Evolutionary conservation across 2,329 filamentous ascomycete genomes (phyloP).

Genomic region (Aaosphaeria arxii): DNA sequence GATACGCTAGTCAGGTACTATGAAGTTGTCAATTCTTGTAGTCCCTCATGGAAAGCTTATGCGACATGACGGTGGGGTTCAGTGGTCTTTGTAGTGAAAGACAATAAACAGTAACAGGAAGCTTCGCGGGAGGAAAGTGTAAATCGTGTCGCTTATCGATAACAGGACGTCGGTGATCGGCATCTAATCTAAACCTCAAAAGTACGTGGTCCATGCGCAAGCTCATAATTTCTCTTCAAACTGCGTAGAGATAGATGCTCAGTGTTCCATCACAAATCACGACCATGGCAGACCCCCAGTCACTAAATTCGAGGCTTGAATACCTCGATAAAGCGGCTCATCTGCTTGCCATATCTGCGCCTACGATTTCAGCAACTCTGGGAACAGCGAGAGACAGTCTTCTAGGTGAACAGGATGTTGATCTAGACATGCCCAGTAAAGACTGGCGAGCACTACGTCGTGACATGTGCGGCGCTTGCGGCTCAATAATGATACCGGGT

Average conservation of each 20-base stretch:
- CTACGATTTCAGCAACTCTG: slow-evolving; percentile 30
- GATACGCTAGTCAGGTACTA: too few relatives aligned
- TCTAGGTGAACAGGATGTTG: slow-evolving; percentile 20
- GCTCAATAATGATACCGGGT: slow-evolving; percentile 35
- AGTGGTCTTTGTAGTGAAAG: too few relatives aligned
- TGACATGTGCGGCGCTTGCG: slow-evolving; percentile 37
- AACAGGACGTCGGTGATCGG: too few relatives aligned
- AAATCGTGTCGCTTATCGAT: too few relatives aligned
- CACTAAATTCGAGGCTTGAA: slow-evolving; percentile 13
- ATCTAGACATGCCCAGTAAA: slow-evolving; percentile 21
- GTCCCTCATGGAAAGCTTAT: neutral
- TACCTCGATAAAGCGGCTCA: slow-evolving; percentile 36
- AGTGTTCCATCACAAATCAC: neutral
- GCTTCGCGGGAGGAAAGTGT: too few relatives aligned
- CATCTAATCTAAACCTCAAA: too few relatives aligned
- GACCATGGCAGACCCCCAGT: neutral
- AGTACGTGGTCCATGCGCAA: too few relatives aligned
- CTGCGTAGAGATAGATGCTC: too few relatives aligned
- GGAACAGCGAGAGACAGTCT: slow-evolving; percentile 26
- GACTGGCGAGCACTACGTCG: slow-evolving; percentile 27
- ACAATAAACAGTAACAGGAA: too few relatives aligned
- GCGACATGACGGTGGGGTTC: neutral
- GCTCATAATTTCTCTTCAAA: too few relatives aligned
- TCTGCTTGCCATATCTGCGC: slow-evolving; percentile 27
- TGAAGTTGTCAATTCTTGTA: neutral